These are phyloP conservation scores for Alternaria ethzedia DNA, from an alignment of 2,329 filamentous ascomycete species.

Conservation along the genomic window DNA sequence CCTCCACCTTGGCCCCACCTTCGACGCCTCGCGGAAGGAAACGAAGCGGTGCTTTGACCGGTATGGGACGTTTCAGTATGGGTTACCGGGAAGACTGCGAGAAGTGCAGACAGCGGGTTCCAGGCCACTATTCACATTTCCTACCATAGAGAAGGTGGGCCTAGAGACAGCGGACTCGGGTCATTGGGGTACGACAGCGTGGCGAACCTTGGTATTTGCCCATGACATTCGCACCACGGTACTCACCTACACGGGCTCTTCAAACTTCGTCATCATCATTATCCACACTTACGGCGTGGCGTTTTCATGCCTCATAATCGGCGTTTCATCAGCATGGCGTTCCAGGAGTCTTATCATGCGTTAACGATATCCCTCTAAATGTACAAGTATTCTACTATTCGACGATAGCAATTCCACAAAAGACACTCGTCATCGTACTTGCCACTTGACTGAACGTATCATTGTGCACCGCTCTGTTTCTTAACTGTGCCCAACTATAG, in stretches of 20 bases:
- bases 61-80: conserved; percentile 53
- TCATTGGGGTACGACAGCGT: background rate
- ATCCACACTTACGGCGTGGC: background rate
- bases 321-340: background rate
- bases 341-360: background rate
- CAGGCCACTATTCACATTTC: conserved; percentile 59
- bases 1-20: conserved; percentile 16
- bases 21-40: conserved; percentile 43
- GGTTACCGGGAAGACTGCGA: conserved; percentile 59
- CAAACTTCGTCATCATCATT: background rate
- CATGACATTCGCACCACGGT: background rate
- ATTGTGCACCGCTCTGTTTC: background rate
- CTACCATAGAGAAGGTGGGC: conserved; percentile 25
- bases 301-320: background rate
- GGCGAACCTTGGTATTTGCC: background rate
- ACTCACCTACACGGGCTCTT: background rate
- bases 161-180: background rate
- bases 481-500: background rate
- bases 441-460: background rate
- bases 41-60: conserved; percentile 48
- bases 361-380: background rate
- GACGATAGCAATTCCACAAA: background rate
- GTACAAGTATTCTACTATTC: background rate
- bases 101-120: conserved; percentile 56
- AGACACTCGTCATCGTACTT: background rate